Base-by-base conservation (phyloP, 495 filamentous ascomycete genomes). In the Hypoxylon cercidicola region DNA sequence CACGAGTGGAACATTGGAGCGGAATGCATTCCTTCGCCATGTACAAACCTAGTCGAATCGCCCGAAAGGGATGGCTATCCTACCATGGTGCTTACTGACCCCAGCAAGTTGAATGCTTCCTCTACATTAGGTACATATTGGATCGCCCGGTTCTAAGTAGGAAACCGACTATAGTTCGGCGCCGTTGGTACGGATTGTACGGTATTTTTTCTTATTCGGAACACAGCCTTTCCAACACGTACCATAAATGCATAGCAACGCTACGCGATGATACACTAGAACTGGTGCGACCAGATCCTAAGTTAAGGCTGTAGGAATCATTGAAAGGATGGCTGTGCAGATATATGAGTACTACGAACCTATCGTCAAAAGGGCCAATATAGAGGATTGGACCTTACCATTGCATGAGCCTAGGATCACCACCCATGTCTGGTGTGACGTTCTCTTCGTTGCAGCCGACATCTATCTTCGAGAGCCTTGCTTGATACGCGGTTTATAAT, bases 361-460 rank as follows among this genome's bases (percentile, higher is more conserved):
- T 1, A 1, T 18, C 8, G 37, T 37, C 48, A 9, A 18, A 3
- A n/a, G 15, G 7, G 1, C 21, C 32, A 35, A 13, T 51, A 21
- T 51, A 37, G 48, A 30, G 48, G n/a, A 21, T 35, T 16, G 9
- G 10, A 10, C 9, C 16, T 16, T 39, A 13, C 21, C 12, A 12
- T 18, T 20, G 19, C 13, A 40, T 32, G 58, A 23, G 9, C 16
- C 10, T 32, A 41, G 49, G 58, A 62, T 62, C 32, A 12, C 10
- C 28, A 62, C 48, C 58, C 58, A 62, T 62, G 58, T 48, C 30
- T 19, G 20, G 34, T 48, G 40, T 35, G 23, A 49, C 32, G 18
- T 40, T 47, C 30, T 48, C 30, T 48, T 53, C 41, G 9, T 16
- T 19, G 5, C 1, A 43, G 3, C 16, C 37, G 37, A 9, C 16